A percentile compares a stretch with the other conserved stretches of the same genome.
phyloP scores from a whole-genome alignment of 352 stramenopile species.

The Elongisporangium senticosum region DNA sequence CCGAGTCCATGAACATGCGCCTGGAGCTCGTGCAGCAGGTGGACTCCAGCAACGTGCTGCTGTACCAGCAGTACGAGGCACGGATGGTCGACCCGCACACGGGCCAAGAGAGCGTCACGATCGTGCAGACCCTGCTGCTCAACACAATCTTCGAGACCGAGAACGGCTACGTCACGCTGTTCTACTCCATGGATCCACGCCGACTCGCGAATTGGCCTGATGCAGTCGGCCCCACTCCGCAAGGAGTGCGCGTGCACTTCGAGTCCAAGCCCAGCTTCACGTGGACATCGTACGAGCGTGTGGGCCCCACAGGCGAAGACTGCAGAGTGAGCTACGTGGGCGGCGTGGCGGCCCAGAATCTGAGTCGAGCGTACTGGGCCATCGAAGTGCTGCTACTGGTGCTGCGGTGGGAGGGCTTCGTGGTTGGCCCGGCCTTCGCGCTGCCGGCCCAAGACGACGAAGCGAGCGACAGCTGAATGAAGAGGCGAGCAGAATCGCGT shows the following conservation, averaged over 20 bases:
- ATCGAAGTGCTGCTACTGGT: slow-evolving; percentile 23
- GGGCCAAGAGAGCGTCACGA: slow-evolving; percentile 9
- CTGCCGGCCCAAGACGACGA: neutral
- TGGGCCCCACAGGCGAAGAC: slow-evolving; percentile 9
- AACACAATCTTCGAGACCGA: no score
- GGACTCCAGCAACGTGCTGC: no score
- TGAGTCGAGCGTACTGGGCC: slow-evolving; percentile 16
- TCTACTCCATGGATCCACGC: neutral
- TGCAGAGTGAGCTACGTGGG: slow-evolving; percentile 15
- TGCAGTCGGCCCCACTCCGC: slow-evolving; percentile 5
- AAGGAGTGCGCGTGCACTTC: neutral
- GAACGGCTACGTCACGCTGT: neutral
- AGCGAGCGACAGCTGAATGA: no score
- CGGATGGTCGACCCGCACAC: slow-evolving; percentile 12
- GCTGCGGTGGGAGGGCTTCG: slow-evolving; percentile 12
- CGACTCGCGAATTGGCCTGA: slow-evolving; percentile 9
- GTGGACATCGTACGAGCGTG: slow-evolving; percentile 19
- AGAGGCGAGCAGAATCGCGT: no score
- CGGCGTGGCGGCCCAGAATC: slow-evolving; percentile 12
- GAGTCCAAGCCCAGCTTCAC: slow-evolving; percentile 10
- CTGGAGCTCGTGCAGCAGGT: no score
- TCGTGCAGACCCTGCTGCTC: no score
- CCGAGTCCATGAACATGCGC: slow-evolving; percentile 25
- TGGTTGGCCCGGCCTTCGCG: slow-evolving; percentile 10
- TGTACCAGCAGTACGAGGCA: no score